Evolutionary conservation across 768 basidiomycete genomes (phyloP).

Genomic region (Albatrellus ellisii): DNA sequence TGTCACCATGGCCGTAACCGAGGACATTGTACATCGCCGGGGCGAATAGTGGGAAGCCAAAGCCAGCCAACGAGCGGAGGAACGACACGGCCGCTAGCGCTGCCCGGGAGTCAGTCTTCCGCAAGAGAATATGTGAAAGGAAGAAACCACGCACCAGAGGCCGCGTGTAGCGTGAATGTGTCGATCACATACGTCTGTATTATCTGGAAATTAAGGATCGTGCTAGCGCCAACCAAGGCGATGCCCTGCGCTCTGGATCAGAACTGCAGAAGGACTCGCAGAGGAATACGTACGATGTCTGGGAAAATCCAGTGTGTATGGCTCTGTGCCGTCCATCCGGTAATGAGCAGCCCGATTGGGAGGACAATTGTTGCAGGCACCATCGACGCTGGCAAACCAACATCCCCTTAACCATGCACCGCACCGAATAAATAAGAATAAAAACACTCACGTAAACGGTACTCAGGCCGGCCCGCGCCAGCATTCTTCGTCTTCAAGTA

Average conservation of each 20-base stretch:
- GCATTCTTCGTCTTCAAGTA: constrained; percentile 38
- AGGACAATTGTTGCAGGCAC: constrained; percentile 43
- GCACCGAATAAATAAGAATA: not conserved
- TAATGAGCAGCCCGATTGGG: constrained; percentile 54
- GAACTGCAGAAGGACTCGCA: not conserved
- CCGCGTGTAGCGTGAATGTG: constrained; percentile 50
- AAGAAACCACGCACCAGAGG: constrained; percentile 35
- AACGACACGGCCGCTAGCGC: constrained; percentile 54
- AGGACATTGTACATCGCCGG: constrained; percentile 51
- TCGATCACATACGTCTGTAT: constrained; percentile 63
- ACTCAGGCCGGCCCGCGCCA: constrained; percentile 42
- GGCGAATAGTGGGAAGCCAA: constrained; percentile 70
- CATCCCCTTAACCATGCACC: not conserved
- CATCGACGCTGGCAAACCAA: constrained; percentile 34
- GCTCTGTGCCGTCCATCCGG: constrained; percentile 56
- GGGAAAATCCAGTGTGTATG: constrained; percentile 56
- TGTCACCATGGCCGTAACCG: constrained; percentile 60
- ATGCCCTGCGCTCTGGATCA: constrained; percentile 32
- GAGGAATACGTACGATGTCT: constrained; percentile 40
- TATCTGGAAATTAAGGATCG: constrained; percentile 46
- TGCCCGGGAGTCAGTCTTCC: constrained; percentile 14
- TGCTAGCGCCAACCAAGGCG: constrained; percentile 38
- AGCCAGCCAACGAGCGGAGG: constrained; percentile 54
- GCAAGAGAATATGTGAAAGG: not conserved
- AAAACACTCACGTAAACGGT: constrained; percentile 27